These are phyloP conservation scores for Drosera spatulata DNA, from an alignment of 179 eudicot species.

Conservation along the genomic window DNA sequence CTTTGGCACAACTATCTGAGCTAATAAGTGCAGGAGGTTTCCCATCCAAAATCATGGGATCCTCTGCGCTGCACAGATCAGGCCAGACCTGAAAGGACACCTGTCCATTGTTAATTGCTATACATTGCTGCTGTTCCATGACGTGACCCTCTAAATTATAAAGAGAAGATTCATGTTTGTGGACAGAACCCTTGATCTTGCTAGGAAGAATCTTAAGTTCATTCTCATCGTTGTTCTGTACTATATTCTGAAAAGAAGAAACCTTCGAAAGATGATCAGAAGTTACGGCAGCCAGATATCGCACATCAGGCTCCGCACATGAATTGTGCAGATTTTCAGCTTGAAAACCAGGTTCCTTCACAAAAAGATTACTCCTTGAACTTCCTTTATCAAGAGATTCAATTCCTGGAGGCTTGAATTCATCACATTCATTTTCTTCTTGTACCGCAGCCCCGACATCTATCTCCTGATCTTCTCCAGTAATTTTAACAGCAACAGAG, in stretches of 20 bases:
- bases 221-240: conserved; percentile 20
- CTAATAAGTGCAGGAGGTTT: conserved; percentile 29
- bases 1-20: conserved; percentile 38
- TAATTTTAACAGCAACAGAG: conserved; percentile 17
- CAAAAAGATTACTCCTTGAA: conserved; percentile 19
- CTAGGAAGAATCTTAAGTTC: conserved; percentile 18
- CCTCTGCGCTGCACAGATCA: conserved; percentile 27
- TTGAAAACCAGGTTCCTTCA: conserved; percentile 31
- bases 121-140: conserved; percentile 22
- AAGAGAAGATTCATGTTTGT: conserved; percentile 16
- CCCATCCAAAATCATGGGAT: conserved; percentile 19
- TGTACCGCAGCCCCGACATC: conserved; percentile 21
- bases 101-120: conserved; percentile 16
- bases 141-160: conserved; percentile 21
- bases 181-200: conserved; percentile 12
- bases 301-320: too few relatives aligned
- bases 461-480: conserved; percentile 18
- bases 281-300: conserved; percentile 19
- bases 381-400: conserved; percentile 23
- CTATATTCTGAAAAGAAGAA: conserved; percentile 23
- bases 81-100: conserved; percentile 13
- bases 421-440: conserved; percentile 23
- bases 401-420: conserved; percentile 12
- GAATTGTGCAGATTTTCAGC: conserved; percentile 10
- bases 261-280: conserved; percentile 40